These are phyloP conservation scores for Pythium plurisporium DNA, from an alignment of 352 stramenopile genomes.

Conservation along the genomic window DNA sequence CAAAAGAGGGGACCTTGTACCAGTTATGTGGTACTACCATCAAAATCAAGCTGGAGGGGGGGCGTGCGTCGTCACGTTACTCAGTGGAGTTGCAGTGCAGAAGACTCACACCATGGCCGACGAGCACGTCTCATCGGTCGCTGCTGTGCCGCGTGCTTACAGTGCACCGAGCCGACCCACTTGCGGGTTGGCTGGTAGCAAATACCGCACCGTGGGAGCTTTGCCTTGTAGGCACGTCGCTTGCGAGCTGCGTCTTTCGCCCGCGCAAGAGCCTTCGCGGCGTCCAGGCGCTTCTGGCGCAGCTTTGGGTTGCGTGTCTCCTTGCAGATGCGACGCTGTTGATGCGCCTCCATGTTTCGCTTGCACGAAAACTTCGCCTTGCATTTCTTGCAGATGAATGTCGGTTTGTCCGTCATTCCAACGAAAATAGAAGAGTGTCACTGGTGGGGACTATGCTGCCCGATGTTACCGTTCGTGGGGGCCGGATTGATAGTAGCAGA, in stretches of 20 bases:
- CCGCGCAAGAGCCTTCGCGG: not conserved
- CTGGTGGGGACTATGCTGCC: no score
- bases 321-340: slow-evolving; percentile 1
- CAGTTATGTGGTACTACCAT: no score
- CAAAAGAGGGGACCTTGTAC: no score
- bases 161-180: not conserved
- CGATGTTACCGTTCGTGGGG: no score
- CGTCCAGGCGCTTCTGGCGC: not conserved
- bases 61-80: no score
- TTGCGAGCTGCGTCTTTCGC: not conserved
- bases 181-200: not conserved
- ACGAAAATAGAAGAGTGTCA: slow-evolving; percentile 4
- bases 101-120: no score
- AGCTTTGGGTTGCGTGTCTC: slow-evolving; percentile 4
- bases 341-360: not conserved
- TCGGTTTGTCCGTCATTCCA: not conserved
- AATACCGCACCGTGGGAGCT: not conserved
- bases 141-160: not conserved
- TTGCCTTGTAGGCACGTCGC: not conserved
- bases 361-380: not conserved
- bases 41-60: no score
- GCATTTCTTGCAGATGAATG: not conserved
- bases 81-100: no score
- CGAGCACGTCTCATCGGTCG: no score
- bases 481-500: no score